Base-by-base conservation (phyloP, 495 filamentous ascomycete genomes). In the Xylaria sp. region DNA sequence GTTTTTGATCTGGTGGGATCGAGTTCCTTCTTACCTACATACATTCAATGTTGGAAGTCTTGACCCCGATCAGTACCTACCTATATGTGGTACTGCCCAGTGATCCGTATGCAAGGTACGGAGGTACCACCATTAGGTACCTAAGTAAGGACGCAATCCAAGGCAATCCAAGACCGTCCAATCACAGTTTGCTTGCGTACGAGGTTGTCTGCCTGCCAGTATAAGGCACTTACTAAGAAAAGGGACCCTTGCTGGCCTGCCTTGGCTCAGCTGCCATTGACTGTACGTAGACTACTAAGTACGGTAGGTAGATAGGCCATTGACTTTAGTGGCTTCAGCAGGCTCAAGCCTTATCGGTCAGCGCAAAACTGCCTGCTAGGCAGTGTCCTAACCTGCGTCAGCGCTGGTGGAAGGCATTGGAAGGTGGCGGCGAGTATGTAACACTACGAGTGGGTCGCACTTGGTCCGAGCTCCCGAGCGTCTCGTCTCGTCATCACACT, bases 391-490 rank as follows among this genome's bases (percentile, higher is more conserved):
- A 5, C 12, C 24, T 17, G 37, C 21, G 55, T 24, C 37, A 63
- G 31, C 29, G n/a, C 19, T 43, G 37, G 75, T 78, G 72, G 77
- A 78, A 78, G 57, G 69, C 26, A 67, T 78, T 78, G 66, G 77
- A 78, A 78, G 75, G 73, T 78, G 77, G 77, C 77, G 77, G 75
- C 52, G 71, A 67, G 44, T 17, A 6, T 59, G 66, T 43, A 61
- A 61, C 35, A 67, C 26, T 57, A 41, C n/a, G 31, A 71, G 69
- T 71, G 69, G 68, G 71, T 37, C 66, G 9, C 67, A 74, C 55
- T 43, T 77, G 77, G 77, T 78, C 77, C 77, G 77, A 78, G 77
- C 77, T 78, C 71, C 68, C 71, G 55, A n/a, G n/a, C n/a, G n/a
- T n/a, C n/a, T 55, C 73, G 71, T 77, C 77, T 78, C 77, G 77